Evolutionary conservation across 1,284 basidiomycete species (phyloP), one percentile per base, ranked within the genome.

Genomic region (Cryptococcus hybrid): DNA sequence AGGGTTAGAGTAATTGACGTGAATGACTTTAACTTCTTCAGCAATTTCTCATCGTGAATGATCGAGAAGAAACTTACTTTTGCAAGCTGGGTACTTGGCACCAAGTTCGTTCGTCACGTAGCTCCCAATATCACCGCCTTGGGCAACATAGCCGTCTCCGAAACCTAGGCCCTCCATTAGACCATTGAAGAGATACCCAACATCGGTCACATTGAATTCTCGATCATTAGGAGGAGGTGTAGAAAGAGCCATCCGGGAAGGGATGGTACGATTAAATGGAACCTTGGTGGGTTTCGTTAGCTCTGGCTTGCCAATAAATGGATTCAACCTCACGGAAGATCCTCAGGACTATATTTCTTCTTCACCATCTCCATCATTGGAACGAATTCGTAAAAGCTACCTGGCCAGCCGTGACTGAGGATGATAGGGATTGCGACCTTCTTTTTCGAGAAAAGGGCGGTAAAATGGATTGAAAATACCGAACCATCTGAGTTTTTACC

Each of bases 151-250:
- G 11, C 55, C 52, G 1, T 58, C 57, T 5, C 35, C 34, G 52
- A 72, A 77, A 0, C 78, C 78, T 4, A 79, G 64, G 0, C 77
- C 77, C n/a, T 48, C 38, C 73, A 79, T 75, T 9, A 79, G 60
- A 30, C 50, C 51, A 56, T 79, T 62, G 36, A 75, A 65, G 8
- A 78, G 52, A 7, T 59, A 54, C 0, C 74, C 70, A 30, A 68
- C 62, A 47, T 75, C 70, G 34, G 59, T 54, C 37, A 65, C 67
- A 4, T 59, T 57, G 48, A 77, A 77, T 0, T 71, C 65, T 5
- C 55, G 40, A 51, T 78, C 73, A 1, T 68, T 53, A 0, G 75
- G 70, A 0, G 77, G 74, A 0, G 62, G 62, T 0, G 68, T 69
- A 1, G 67, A 69, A 71, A 78, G 2, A 66, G 66, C 54, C 65